phyloP scores from a whole-genome alignment of 768 basidiomycete species.

The Boletus sp. region DNA sequence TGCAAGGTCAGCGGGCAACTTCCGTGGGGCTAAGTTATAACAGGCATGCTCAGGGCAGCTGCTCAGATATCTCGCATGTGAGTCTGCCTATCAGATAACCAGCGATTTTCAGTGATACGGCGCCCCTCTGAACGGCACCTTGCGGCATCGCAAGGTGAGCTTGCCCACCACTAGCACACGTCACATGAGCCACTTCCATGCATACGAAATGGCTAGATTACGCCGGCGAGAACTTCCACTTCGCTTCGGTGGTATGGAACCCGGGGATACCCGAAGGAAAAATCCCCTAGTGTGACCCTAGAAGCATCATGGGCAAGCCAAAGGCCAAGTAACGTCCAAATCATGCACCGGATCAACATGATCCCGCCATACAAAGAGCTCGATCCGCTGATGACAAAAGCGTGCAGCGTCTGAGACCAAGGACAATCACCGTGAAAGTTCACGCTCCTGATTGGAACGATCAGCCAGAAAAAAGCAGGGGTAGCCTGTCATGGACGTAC shows the following conservation, averaged over 20 bases:
- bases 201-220: neutral
- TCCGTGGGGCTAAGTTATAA: constrained; percentile 1
- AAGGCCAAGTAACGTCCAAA: neutral
- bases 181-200: neutral
- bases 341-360: neutral
- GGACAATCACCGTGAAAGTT: neutral
- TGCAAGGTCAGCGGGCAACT: neutral
- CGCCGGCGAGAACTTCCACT: constrained; percentile 2
- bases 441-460: neutral
- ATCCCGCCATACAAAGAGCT: neutral
- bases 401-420: constrained; percentile 1
- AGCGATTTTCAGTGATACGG: neutral
- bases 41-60: constrained; percentile 6
- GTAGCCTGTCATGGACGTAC: neutral
- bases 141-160: too few relatives aligned
- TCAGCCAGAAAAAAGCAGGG: neutral
- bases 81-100: neutral
- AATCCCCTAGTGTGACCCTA: neutral
- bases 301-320: too few relatives aligned
- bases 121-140: too few relatives aligned
- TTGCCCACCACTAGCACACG: too few relatives aligned
- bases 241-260: constrained; percentile 10
- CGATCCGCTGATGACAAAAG: neutral
- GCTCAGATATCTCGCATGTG: neutral
- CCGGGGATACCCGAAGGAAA: constrained; percentile 15